Conservation (phyloP, 2,329 filamentous ascomycete species). For the Knoxdaviesia proteae region DNA sequence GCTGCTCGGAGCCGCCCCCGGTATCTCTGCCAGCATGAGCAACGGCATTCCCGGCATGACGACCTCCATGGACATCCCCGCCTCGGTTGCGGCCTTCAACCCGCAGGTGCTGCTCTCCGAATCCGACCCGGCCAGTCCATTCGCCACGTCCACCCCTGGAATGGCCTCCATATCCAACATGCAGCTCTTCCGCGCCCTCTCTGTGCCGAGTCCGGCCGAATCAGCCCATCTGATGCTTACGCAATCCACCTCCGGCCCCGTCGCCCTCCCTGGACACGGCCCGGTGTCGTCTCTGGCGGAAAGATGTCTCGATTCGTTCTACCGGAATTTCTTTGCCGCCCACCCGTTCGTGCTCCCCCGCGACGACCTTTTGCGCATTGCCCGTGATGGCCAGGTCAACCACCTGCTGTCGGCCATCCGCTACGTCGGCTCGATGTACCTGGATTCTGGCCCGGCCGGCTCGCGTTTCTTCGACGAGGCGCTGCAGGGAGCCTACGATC, state of each 20-base stretch:
- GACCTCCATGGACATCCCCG: not conserved
- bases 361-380: conserved; percentile 23
- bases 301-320: conserved; percentile 35
- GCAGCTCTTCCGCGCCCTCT: conserved; percentile 18
- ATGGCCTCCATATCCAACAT: conserved; percentile 11
- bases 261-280: conserved; percentile 8
- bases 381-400: conserved; percentile 25
- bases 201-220: conserved; percentile 12
- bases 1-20: conserved; percentile 17
- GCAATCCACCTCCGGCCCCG: conserved; percentile 3
- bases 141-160: conserved; percentile 1
- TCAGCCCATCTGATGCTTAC: conserved; percentile 5
- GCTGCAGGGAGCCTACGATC: conserved; percentile 25
- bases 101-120: too few relatives aligned
- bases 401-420: conserved; percentile 31
- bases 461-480: conserved; percentile 37
- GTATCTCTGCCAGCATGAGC: conserved; percentile 9
- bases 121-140: too few relatives aligned
- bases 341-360: conserved; percentile 38
- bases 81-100: too few relatives aligned
- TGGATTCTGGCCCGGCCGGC: conserved; percentile 24
- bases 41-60: conserved; percentile 3
- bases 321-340: conserved; percentile 32
- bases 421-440: conserved; percentile 34
- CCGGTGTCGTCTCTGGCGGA: conserved; percentile 21